Percentiles rank a stretch among this genome's conserved stretches.
These are phyloP conservation scores for Cucurbita moschata DNA, from an alignment of 306 rosid genomes.

Conservation along the genomic window DNA sequence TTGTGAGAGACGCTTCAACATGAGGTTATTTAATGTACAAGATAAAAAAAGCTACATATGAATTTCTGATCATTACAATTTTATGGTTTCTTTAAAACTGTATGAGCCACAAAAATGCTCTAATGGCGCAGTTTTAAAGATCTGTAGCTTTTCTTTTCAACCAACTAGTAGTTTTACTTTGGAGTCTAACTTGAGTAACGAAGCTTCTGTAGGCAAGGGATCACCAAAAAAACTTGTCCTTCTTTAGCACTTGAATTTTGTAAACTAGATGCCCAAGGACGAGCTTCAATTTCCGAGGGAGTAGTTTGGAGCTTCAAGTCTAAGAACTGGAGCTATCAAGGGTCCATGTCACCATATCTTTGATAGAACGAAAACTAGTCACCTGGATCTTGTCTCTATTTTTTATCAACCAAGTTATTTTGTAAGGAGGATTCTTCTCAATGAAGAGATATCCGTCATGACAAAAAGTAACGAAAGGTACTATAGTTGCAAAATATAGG, in stretches of 20 bases:
- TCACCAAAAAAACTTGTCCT: background rate
- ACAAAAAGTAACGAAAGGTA: background rate
- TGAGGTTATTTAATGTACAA: background rate
- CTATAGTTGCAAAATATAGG: background rate
- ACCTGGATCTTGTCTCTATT: background rate
- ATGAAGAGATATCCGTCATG: background rate
- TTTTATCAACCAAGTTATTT: background rate
- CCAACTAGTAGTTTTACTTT: background rate
- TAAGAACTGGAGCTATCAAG: background rate
- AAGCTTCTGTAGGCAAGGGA: background rate
- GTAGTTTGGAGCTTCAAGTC: background rate
- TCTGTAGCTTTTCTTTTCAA: no score
- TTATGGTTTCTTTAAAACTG: background rate
- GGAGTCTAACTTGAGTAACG: background rate
- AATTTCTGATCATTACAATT: background rate
- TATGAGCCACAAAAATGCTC: background rate
- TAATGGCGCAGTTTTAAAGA: background rate
- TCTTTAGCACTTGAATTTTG: background rate
- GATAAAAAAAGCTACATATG: background rate
- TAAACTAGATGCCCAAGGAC: background rate
- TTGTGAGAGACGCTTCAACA: background rate
- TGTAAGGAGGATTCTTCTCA: background rate
- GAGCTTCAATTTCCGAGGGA: background rate
- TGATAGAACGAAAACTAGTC: background rate
- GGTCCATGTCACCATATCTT: background rate